phyloP scores from a whole-genome alignment of 805 yeast genomes.

The Kluyveromyces wickerhamii region DNA sequence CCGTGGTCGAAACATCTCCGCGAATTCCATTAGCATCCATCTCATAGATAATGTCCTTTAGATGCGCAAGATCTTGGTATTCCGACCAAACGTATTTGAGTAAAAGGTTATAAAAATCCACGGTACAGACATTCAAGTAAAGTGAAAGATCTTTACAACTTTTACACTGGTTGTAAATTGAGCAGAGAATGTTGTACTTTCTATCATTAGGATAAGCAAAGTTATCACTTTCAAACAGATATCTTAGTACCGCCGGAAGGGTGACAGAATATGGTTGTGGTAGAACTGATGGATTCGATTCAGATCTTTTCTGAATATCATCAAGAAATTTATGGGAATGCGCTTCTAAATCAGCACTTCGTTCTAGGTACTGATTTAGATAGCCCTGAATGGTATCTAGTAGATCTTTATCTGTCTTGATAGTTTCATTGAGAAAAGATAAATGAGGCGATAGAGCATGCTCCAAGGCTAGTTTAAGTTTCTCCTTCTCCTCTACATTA shows the following conservation, averaged over 20 bases:
- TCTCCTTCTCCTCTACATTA: slow-evolving; percentile 17
- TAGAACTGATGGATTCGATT: slow-evolving; percentile 7
- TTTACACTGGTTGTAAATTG: slow-evolving; percentile 25
- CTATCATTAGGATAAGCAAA: slow-evolving; percentile 19
- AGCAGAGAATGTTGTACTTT: slow-evolving; percentile 18
- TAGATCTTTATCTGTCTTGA: slow-evolving; percentile 23
- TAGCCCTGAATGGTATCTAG: slow-evolving; percentile 11
- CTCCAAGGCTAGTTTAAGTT: slow-evolving; percentile 17
- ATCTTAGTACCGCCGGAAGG: slow-evolving; percentile 19
- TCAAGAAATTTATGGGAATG: slow-evolving; percentile 13
- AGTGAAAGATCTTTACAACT: slow-evolving; percentile 19
- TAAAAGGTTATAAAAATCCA: slow-evolving; percentile 26
- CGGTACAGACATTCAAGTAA: slow-evolving; percentile 25
- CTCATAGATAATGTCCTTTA: slow-evolving; percentile 19
- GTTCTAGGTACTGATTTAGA: slow-evolving; percentile 9
- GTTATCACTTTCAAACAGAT: slow-evolving; percentile 13
- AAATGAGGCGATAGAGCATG: slow-evolving; percentile 18
- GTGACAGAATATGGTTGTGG: slow-evolving; percentile 25
- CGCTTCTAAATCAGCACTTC: slow-evolving; percentile 12
- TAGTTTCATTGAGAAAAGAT: slow-evolving; percentile 5
- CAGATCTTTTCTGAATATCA: slow-evolving; percentile 11
- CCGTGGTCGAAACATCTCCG: slow-evolving; percentile 26
- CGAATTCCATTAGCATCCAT: slow-evolving; percentile 28
- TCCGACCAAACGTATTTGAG: slow-evolving; percentile 25
- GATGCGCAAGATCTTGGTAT: slow-evolving; percentile 17